Evolutionary conservation across 768 basidiomycete genomes (phyloP).

Genomic region (Russula compacta): DNA sequence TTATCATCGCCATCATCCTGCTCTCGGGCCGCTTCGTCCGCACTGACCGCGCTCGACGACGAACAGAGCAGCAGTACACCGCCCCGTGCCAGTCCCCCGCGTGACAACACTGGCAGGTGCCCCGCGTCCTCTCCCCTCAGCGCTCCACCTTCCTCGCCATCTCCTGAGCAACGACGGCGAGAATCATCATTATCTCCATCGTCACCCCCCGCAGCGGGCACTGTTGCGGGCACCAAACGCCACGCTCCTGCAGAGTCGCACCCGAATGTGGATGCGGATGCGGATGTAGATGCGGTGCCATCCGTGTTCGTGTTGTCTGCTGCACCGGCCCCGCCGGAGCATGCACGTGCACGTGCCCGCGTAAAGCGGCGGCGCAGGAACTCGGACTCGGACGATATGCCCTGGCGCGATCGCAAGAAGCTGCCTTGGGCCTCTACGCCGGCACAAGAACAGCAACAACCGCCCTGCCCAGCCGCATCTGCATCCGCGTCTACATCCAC

Average conservation of each 20-base stretch:
- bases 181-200: background rate
- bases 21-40: conserved; percentile 10
- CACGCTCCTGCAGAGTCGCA: background rate
- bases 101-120: background rate
- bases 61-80: background rate
- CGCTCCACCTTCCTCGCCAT: conserved; percentile 13
- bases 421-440: background rate
- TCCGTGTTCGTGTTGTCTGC: background rate
- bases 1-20: background rate
- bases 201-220: background rate
- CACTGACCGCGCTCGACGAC: background rate
- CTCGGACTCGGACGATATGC: background rate
- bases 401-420: conserved; percentile 7
- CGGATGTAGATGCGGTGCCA: background rate
- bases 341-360: background rate
- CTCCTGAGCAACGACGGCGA: background rate
- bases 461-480: too few species aligned
- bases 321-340: background rate
- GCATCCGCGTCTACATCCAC: background rate
- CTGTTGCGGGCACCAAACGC: background rate
- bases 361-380: conserved; percentile 10
- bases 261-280: background rate
- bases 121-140: conserved; percentile 13
- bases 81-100: background rate
- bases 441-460: background rate